Conservation (phyloP, 768 basidiomycete genomes). For the Termitomyces eurrhizus region DNA sequence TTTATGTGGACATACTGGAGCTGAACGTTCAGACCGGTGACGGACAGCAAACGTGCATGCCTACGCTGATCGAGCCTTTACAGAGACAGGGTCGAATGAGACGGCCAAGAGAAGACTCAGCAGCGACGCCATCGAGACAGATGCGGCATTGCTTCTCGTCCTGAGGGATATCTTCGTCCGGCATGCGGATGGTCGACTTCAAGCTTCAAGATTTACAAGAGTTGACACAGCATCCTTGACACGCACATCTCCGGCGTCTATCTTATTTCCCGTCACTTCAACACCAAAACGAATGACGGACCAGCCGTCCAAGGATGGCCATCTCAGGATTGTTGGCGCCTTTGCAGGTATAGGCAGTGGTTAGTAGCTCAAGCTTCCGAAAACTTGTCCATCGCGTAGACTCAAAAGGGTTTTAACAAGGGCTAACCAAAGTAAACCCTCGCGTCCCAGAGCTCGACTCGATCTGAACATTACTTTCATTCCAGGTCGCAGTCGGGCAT, state of each 20-base stretch:
- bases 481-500: constrained; percentile 69
- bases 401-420: constrained; percentile 20
- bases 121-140: constrained; percentile 66
- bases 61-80: constrained; percentile 70
- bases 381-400: neutral
- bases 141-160: constrained; percentile 78
- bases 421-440: constrained; percentile 45
- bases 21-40: constrained; percentile 13
- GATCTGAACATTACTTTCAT: neutral
- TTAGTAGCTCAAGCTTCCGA: constrained; percentile 22
- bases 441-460: neutral
- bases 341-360: constrained; percentile 61
- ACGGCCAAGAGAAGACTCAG: constrained; percentile 60
- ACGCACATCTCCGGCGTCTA: constrained; percentile 1
- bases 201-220: neutral
- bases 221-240: neutral
- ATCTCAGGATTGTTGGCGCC: constrained; percentile 50
- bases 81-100: constrained; percentile 82
- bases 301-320: constrained; percentile 26
- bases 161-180: constrained; percentile 12
- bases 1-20: constrained; percentile 73
- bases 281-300: constrained; percentile 24
- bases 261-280: constrained; percentile 6
- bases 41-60: constrained; percentile 13
- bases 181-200: constrained; percentile 12